Evolutionary conservation across 176 grass and related monocot species (phyloP), one percentile per base, ranked within the genome.

Genomic region (Phoenix dactylifera): DNA sequence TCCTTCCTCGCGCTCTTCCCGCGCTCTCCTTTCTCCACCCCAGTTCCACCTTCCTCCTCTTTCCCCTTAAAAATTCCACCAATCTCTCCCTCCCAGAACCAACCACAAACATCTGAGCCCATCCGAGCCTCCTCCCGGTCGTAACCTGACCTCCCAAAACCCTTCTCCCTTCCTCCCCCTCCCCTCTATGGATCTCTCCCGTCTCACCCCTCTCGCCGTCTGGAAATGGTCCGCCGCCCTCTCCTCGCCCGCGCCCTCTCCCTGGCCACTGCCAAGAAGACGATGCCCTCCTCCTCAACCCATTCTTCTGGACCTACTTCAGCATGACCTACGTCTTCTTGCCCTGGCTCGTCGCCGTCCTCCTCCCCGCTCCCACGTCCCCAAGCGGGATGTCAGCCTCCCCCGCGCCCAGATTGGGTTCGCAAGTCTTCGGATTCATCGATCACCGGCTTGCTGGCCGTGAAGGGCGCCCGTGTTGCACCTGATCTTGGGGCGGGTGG

Each of bases 221-320:
- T 67, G 64, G 16, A 67, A 55, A 51, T 67, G 64, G 64, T 67
- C 64, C 51, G 51, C 64, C 25, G 24, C 20, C 20, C 20, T 20
- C 20, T 55, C 26, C 2, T 67, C n/a, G 64, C 51, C 51, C 7
- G 32, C 25, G 51, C 64, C 24, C 16, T 67, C 51, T 20, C 20
- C 20, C 20, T 20, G 20, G 50, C 16, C 30, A 63, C 44, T 22
- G 22, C 20, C 20, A 76, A 67, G 57, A 67, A 57, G 18, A 15
- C 39, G 3, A 22, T 26, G 25, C 64, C 19, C 39, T 76, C 53
- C 49, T 76, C 18, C 55, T 68, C 55, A 28, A 39, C 48, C 73
- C 73, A 24, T 76, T 76, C 63, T 68, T 67, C 73, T 76, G 63
- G 73, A 54, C 64, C 56, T 60, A 67, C 19, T 69, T 76, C 49